Base-by-base conservation (phyloP, 2,329 filamentous ascomycete species). In the Pestalotiopsis sp. region DNA sequence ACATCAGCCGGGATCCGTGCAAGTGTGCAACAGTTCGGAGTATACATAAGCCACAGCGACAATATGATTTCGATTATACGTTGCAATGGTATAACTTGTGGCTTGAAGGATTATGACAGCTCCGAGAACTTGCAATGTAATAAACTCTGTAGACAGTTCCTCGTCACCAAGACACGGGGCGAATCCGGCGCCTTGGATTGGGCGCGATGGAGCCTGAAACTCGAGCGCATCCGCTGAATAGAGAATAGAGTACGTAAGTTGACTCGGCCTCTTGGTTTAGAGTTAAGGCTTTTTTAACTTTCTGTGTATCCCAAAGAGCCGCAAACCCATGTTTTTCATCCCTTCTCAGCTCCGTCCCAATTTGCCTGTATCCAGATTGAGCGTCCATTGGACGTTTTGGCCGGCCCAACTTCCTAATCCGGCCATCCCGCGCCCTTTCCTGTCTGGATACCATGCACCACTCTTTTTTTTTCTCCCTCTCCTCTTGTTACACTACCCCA, bases 371-470 rank as follows among this genome's bases (percentile, higher is more conserved):
- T n/a, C 49, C 25, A 56, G 25, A 66, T 58, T 36, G 7, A 49
- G 63, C 63, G 52, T n/a, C 63, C 52, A 66, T 66, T 66, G 63
- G 63, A 9, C 20, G 17, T 57, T 36, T 38, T 45, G n/a, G 23
- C n/a, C 63, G 63, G 63, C 7, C 25, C 13, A 66, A 27, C 63
- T 66, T 66, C 63, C 63, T 45, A 31, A 49, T 23, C 11, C 6
- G 36, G n/a, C 31, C 63, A 66, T 56, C 63, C 63, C 63, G 63
- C 63, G 39, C 27, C 45, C 45, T 20, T 56, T 36, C 39, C 27
- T 20, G 45, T 52, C 14, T 52, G 45, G 45, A 20, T 23, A 20
- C 45, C 45, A 52, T 62, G 38, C 59, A 27, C 59, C 59, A 62
- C 59, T 52, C 45, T 20, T 52, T 52, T 52, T n/a, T 52, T 52